Evolutionary conservation across 768 basidiomycete genomes (phyloP), one percentile per base, ranked within the genome.

Genomic region (Lenzites betulinus): DNA sequence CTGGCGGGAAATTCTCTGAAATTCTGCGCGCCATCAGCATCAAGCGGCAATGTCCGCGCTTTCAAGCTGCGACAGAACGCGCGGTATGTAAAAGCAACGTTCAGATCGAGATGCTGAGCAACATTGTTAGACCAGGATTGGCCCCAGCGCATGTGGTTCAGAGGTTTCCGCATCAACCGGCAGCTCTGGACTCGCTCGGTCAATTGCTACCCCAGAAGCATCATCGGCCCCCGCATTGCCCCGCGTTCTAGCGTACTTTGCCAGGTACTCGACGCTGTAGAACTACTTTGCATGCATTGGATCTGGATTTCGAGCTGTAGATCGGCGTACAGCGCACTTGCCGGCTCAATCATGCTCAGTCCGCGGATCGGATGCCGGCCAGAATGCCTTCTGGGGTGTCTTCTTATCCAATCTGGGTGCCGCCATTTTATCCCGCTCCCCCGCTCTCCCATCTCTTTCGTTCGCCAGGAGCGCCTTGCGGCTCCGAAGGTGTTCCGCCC

Each of bases 401-500:
- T 39, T 48, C 54, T 47, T 33, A 22, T 36, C 47, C 26, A 15
- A 18, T n/a, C 52, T 36, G 7, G 38, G 15, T 39, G 20, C 55
- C 20, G 16, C 55, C 28, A 23, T 18, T 23, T 22, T 0, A 16
- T 42, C 30, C 15, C 33, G 23, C 39, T 20, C 42, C 20, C 41
- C 50, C 23, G 26, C 46, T 51, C 38, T 41, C n/a, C 43, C 51
- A 36, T 36, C 42, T 22, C 57, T 47, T 44, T 30, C 48, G 25
- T 38, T 51, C 33, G 43, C 7, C 22, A 46, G 50, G 43, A 59
- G 58, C 42, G 51, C 50, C 33, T 36, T 46, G 25, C 58, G 58
- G 58, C 58, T 52, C 58, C 58, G 58, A 59, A 38, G 42, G 56
- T 52, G 22, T 7, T 41, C 51, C 58, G 58, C 33, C 30, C 44